Evolutionary conservation across 2,329 filamentous ascomycete species (phyloP), one percentile per base, ranked within the genome.

Genomic region (Mycogone perniciosa): DNA sequence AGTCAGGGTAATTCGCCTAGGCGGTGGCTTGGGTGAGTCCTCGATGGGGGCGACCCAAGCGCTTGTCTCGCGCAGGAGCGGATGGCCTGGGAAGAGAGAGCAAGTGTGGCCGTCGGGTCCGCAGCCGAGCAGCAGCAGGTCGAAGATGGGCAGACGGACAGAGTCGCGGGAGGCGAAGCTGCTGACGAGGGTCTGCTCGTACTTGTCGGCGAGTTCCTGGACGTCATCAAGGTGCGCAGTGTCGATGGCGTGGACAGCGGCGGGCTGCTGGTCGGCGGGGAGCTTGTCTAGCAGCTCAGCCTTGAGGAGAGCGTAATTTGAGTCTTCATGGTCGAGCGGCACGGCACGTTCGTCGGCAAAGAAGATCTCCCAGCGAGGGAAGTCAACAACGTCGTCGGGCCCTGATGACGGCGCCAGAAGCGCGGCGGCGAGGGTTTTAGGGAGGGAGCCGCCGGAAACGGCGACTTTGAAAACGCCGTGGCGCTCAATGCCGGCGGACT

Each of bases 281-380:
- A 97, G 87, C 74, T 95, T 92, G 73, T 91, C 85, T 56, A 99
- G 77, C 46, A 96, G 77, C 72, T 96, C 90, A 44, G 82, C 75
- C 75, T 96, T 93, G 60, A 97, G 74, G 41, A 96, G 82, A 54
- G 76, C 82, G 73, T 96, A 96, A 75, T 97, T 99, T 75, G 90
- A 96, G 74, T 99, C 92, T 58, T 82, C 79, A 72, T 97, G 86
- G 69, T 93, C 85, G 60, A 96, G 84, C 26, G 93, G 88, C 48
- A 97, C 93, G 60, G 89, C 89, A 64, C 93, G 88, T 77, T 99
- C 93, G 67, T 99, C 93, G 65, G 92, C 92, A 71, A 96, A 97
- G 79, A 97, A 99, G 65, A 99, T 89, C 64, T 97, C 88, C 93
- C 93, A 99, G 69, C 88, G 89, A 66, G 79, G 76, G 71, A 95